Conservation (phyloP, 306 rosid species). For the Myrica gale region DNA sequence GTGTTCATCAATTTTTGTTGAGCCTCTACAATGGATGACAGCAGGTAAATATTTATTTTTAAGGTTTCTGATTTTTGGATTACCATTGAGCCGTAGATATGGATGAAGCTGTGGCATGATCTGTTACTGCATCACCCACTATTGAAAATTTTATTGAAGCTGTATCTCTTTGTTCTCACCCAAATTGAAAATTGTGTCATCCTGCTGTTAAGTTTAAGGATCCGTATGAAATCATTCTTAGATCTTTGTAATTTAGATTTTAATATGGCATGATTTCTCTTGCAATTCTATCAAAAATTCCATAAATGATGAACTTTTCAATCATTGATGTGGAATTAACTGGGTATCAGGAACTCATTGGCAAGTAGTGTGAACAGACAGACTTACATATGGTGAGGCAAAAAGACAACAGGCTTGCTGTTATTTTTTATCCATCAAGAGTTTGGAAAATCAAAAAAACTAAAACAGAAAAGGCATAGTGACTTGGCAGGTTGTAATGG, state of each 20-base stretch:
- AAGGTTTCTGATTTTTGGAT: background rate
- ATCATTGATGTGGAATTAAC: background rate
- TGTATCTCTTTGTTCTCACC: background rate
- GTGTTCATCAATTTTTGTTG: conserved; percentile 89
- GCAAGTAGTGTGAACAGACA: background rate
- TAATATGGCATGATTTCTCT: background rate
- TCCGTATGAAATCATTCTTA: background rate
- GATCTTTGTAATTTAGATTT: background rate
- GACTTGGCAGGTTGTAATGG: too few species aligned
- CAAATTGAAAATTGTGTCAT: background rate
- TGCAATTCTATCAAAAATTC: background rate
- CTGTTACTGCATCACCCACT: conserved; percentile 9
- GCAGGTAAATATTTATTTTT: conserved; percentile 51
- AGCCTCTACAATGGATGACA: conserved; percentile 95
- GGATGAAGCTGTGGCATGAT: background rate
- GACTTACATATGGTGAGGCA: too few species aligned
- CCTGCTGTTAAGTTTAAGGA: background rate
- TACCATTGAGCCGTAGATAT: background rate
- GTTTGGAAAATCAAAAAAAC: too few species aligned
- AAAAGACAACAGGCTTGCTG: too few species aligned
- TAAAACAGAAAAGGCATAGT: too few species aligned
- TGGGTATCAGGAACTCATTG: background rate
- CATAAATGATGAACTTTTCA: background rate
- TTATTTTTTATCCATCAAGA: too few species aligned
- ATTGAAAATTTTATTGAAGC: background rate